Evolutionary conservation across 75 land plant genomes (phyloP).

Genomic region (Sequoiadendron giganteum): DNA sequence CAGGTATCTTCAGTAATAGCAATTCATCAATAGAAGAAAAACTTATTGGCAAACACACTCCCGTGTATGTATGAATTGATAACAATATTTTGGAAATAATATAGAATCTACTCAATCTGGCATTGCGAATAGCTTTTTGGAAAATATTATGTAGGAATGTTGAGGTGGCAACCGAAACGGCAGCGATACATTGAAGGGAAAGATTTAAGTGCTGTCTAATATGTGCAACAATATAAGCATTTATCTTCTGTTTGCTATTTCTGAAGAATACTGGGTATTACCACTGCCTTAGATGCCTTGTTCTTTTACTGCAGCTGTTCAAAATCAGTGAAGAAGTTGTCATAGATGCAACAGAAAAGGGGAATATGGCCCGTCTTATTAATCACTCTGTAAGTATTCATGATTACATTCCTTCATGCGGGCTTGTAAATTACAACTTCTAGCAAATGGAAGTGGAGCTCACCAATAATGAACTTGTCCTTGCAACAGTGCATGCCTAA

Average conservation of each 20-base stretch:
- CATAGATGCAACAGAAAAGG: slow-evolving; percentile 92
- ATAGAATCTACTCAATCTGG: not conserved
- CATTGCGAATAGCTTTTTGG: not conserved
- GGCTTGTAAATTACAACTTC: not conserved
- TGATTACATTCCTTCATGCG: not conserved
- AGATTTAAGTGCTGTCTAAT: not conserved
- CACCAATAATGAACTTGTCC: slow-evolving; percentile 1
- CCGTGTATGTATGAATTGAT: not conserved
- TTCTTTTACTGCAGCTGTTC: slow-evolving; percentile 56
- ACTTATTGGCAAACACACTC: not conserved
- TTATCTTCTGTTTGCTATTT: not conserved
- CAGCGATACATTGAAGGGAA: not conserved
- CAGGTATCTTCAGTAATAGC: not conserved
- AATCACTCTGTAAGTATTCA: slow-evolving; percentile 82
- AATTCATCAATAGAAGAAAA: not conserved
- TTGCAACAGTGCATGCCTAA: slow-evolving; percentile 79
- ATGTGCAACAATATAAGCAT: not conserved
- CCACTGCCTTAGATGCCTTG: not conserved
- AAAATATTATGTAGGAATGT: not conserved
- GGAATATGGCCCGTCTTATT: slow-evolving; percentile 91
- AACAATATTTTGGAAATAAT: not conserved
- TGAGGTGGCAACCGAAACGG: not conserved
- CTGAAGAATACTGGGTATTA: not conserved
- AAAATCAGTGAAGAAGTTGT: slow-evolving; percentile 96
- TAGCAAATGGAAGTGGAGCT: not conserved